phyloP scores from a whole-genome alignment of 306 rosid genomes.

The Medicago ruthenica region DNA sequence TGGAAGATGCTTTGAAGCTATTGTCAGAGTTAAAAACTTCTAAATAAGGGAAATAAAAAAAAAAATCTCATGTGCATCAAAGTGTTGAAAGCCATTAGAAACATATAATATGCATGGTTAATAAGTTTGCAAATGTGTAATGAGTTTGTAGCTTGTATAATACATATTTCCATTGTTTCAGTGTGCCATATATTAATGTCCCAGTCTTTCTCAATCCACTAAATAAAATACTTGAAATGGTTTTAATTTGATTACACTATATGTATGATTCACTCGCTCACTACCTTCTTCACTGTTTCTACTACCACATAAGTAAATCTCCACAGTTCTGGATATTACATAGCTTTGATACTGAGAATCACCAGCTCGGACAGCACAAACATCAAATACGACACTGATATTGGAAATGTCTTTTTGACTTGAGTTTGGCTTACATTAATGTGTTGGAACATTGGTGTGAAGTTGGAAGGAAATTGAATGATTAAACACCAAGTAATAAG shows the following conservation, averaged over 20 bases:
- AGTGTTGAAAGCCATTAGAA: constrained; percentile 14
- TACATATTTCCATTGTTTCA: constrained; percentile 36
- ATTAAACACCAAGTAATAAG: no score
- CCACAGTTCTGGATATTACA: no score
- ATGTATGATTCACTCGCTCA: no score
- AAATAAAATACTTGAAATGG: not conserved
- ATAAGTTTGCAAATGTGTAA: constrained; percentile 53
- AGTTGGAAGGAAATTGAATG: no score
- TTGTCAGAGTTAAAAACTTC: constrained; percentile 56
- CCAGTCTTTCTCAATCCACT: not conserved
- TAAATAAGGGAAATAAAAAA: constrained; percentile 42
- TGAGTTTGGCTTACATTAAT: not conserved
- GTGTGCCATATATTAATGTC: constrained; percentile 33
- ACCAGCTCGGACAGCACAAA: no score
- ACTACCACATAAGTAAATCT: no score
- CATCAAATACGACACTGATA: no score
- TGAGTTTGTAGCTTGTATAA: constrained; percentile 46
- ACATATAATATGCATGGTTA: constrained; percentile 44
- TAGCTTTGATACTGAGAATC: no score
- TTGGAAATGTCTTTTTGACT: not conserved
- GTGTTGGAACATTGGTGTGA: no score
- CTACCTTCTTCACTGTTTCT: no score
- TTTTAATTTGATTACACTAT: no score
- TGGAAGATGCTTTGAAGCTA: constrained; percentile 72
- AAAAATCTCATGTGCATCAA: constrained; percentile 43